These are phyloP conservation scores for Phytopythium mirpurense DNA, from an alignment of 352 stramenopile species.

Conservation along the genomic window DNA sequence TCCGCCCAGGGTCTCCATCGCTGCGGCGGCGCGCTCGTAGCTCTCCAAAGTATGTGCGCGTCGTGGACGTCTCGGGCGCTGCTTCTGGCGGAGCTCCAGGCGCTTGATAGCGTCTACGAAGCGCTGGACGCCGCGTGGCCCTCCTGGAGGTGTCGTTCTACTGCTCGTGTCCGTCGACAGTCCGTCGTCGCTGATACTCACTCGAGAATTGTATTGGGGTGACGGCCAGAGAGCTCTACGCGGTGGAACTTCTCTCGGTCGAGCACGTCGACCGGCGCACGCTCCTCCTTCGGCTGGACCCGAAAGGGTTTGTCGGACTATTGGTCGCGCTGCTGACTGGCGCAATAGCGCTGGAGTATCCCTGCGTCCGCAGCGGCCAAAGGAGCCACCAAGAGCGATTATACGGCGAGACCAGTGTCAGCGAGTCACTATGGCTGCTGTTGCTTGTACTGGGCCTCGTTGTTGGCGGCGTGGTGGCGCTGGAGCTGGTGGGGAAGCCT, in stretches of 20 bases:
- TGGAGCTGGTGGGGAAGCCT: not conserved
- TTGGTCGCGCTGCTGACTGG: not conserved
- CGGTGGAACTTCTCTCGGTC: not conserved
- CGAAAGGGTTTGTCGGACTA: not conserved
- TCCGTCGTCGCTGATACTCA: too few species aligned
- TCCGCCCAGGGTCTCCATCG: not conserved
- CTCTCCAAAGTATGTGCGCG: not conserved
- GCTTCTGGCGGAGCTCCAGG: not conserved
- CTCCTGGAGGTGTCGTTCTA: not conserved
- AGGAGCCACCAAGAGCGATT: not conserved
- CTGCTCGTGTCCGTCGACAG: not conserved
- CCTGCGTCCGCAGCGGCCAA: not conserved
- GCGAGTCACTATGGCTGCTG: not conserved
- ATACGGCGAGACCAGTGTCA: not conserved
- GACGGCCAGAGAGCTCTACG: not conserved
- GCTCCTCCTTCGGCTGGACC: not conserved
- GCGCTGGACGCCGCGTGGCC: constrained; percentile 2
- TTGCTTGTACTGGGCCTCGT: not conserved
- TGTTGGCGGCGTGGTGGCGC: not conserved
- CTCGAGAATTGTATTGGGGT: too few species aligned
- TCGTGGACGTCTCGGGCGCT: not conserved
- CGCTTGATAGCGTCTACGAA: not conserved
- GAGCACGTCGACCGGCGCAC: not conserved
- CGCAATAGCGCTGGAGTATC: not conserved
- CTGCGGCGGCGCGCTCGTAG: not conserved